A percentile compares a stretch with the other conserved stretches of the same genome.
These are phyloP conservation scores for Wickerhamomyces sp. DNA, from an alignment of 1,139 yeast species.

Conservation along the genomic window DNA sequence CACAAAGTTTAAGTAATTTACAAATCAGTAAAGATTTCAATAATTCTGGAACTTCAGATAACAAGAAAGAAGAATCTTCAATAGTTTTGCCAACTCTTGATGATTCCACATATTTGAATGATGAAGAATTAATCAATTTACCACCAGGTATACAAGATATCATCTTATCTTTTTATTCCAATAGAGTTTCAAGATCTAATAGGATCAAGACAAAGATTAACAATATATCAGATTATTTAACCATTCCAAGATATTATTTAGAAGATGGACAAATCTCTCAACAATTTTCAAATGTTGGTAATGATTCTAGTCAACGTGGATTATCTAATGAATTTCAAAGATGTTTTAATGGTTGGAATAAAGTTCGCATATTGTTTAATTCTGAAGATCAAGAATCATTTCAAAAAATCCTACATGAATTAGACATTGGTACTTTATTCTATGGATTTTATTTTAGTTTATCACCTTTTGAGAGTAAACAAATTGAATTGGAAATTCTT, in stretches of 20 bases:
- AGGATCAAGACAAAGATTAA: conserved; percentile 29
- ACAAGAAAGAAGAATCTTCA: conserved; percentile 10
- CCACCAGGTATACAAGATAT: conserved; percentile 76
- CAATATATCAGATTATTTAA: conserved; percentile 38
- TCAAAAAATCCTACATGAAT: conserved; percentile 26
- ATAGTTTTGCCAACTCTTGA: conserved; percentile 21
- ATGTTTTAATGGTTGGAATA: conserved; percentile 10
- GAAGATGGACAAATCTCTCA: neutral
- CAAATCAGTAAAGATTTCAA: neutral
- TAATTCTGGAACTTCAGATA: neutral
- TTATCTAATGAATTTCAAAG: conserved; percentile 8
- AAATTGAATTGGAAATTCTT: conserved; percentile 27
- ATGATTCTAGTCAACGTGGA: conserved; percentile 1
- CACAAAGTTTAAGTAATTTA: neutral
- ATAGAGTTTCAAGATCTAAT: conserved; percentile 26
- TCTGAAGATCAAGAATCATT: conserved; percentile 16
- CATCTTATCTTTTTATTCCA: conserved; percentile 40
- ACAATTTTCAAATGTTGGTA: neutral
- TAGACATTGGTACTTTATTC: conserved; percentile 45
- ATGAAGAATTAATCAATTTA: conserved; percentile 39
- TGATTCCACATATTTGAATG: conserved; percentile 22
- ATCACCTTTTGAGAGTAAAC: conserved; percentile 42
- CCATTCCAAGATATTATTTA: conserved; percentile 38
- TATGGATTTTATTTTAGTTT: conserved; percentile 57
- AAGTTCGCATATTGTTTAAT: conserved; percentile 1